Evolutionary conservation across 768 basidiomycete genomes (phyloP), one percentile per base, ranked within the genome.

Genomic region (Lentinula sp.): DNA sequence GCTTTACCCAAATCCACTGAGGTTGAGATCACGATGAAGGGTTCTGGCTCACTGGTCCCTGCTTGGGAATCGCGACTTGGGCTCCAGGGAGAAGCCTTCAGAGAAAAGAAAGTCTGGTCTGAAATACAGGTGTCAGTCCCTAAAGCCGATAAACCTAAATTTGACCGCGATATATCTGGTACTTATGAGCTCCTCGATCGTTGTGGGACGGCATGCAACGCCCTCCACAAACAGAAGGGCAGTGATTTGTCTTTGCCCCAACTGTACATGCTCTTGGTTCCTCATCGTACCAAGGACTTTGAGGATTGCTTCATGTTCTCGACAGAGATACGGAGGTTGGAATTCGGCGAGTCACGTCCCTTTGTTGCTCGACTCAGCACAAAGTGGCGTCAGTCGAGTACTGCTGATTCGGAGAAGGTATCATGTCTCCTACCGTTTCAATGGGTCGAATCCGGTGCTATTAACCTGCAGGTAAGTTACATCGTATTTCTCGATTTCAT

Each of bases 301-400:
- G 83, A 92, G 36, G 95, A 98, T 67, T 78, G 80, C 4, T 97
- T 93, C 69, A 88, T 92, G 15, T 94, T 98, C 69, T 90, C 94
- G 0, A 88, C 82, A 48, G 87, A 81, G 66, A 92, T 80, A 52
- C 79, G 89, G 53, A 81, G 94, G 55, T 83, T 89, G 48, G 91
- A 93, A 67, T 95, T 85, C 67, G 88, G 89, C 56, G 91, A 92
- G 68, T 83, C 84, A 57, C 81, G 95, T 7, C 88, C 92, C 0
- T 79, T 93, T 59, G 74, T 95, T 49, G 88, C 87, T 68, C 83
- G 81, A 62, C 77, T 98, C 9, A 84, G 87, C 63, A 70, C 88
- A 1, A 81, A 79, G 46, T 97, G 95, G 94, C 81, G 93, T 61
- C 93, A 91, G 66, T 84, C 84, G 7, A 79, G 76, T 63, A 72